Base-by-base conservation (phyloP, 257 asterid species). In the Scutellaria barbata region DNA sequence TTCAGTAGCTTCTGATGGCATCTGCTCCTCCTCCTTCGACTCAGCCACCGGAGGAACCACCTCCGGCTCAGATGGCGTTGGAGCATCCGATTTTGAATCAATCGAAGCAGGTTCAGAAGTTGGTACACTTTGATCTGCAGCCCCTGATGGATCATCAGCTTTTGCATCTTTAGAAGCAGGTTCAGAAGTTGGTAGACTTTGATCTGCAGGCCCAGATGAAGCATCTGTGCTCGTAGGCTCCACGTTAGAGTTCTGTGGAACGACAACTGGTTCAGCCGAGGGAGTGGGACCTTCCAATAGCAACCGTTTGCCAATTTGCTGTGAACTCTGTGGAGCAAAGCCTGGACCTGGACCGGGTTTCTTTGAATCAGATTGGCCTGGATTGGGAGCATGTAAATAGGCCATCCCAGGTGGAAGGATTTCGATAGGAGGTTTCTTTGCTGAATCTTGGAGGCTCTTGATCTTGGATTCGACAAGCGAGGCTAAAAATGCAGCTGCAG, bases 401-500 rank as follows among this genome's bases (percentile, higher is more conserved):
- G 96, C 96, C 97, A 94, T 94, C 40, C 98, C 97, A 0, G 96
- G 90, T 50, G 98, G 97, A 10, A 94, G 84, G 71, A 90, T 92
- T 78, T 92, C 98, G 20, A 90, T 84, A 13, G 96, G 97, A 14
- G 97, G 96, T 69, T 90, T 93, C 81, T 85, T 93, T 3, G 97
- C 95, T 5, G 98, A 87, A 69, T 94, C 98, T 66, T 90, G 89
- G 47, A 94, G 88, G 80, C 96, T 90, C 2, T 96, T 87, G 87
- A 94, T 81, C 83, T 85, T 89, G 55, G 98, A 87, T 74, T 87
- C 96, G 76, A 90, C 96, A 0, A 93, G 98, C 53, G 96, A 90
- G 75, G 98, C 97, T 69, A 93, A 81, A 80, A 93, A 93, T 51
- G 97, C 96, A 68, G 95, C 75, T 41, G 97, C 95, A 20, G 98